A percentile compares a stretch with the other conserved stretches of the same genome.
phyloP scores from a whole-genome alignment of 2,329 filamentous ascomycete genomes.

The Cryoendolithus antarcticus region DNA sequence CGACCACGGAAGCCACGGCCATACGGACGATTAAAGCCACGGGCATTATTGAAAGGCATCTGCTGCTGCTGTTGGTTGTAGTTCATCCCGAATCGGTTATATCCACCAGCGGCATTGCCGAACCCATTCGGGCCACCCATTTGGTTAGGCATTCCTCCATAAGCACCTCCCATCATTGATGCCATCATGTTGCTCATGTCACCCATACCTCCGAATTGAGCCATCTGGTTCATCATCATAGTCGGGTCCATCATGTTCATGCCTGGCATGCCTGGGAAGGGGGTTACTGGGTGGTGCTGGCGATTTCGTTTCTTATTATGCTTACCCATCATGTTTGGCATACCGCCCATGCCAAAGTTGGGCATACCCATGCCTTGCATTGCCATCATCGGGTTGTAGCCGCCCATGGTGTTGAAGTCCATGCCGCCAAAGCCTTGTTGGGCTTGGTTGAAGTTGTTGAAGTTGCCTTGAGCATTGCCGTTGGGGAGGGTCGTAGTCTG shows the following conservation, averaged over 20 bases:
- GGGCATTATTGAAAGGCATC: constrained; percentile 39
- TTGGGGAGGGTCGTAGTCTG: constrained; percentile 1
- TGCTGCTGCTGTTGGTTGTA: constrained; percentile 27
- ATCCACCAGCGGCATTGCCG: constrained; percentile 44
- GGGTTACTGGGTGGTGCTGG: neutral
- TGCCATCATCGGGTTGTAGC: constrained; percentile 65
- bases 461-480: constrained; percentile 5
- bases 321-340: constrained; percentile 69
- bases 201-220: constrained; percentile 67
- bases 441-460: constrained; percentile 13
- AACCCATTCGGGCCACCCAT: constrained; percentile 22
- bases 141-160: constrained; percentile 32
- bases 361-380: constrained; percentile 35
- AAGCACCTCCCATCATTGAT: constrained; percentile 27
- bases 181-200: constrained; percentile 35
- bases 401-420: constrained; percentile 30
- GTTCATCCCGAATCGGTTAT: constrained; percentile 24
- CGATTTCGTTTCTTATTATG: constrained; percentile 9
- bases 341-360: constrained; percentile 36
- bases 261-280: constrained; percentile 54
- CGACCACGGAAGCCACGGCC: constrained; percentile 27
- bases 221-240: constrained; percentile 57
- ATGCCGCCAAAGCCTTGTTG: constrained; percentile 12
- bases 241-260: constrained; percentile 66
- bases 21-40: constrained; percentile 51